Conservation (phyloP, 2,329 filamentous ascomycete species). For the Cercospora brassicicola region DNA sequence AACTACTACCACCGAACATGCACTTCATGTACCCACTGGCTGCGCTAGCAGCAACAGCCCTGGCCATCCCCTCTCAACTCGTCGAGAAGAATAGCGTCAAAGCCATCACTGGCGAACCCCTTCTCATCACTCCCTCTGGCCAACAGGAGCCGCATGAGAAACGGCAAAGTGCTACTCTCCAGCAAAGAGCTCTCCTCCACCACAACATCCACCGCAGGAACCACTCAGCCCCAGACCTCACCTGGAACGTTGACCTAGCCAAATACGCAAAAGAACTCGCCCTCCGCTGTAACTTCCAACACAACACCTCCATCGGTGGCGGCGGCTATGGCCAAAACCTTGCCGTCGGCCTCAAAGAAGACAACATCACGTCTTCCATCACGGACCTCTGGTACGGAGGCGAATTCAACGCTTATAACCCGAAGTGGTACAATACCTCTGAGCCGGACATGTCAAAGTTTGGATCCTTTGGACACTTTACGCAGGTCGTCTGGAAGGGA, state of each 20-base stretch:
- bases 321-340: conserved; percentile 89
- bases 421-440: conserved; percentile 36
- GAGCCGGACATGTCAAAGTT: conserved; percentile 63
- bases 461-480: conserved; percentile 69
- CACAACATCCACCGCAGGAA: conserved; percentile 24
- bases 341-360: conserved; percentile 60
- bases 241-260: conserved; percentile 65
- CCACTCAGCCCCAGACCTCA: conserved; percentile 48
- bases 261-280: conserved; percentile 64
- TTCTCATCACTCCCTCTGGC: conserved; percentile 8
- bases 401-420: conserved; percentile 62
- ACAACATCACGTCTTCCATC: conserved; percentile 64
- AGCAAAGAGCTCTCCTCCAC: conserved; percentile 1
- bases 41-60: conserved; percentile 1
- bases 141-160: conserved; percentile 4
- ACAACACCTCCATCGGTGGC: conserved; percentile 68
- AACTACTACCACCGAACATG: background rate
- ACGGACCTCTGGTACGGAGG: conserved; percentile 84
- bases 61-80: conserved; percentile 6
- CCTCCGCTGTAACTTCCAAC: conserved; percentile 66
- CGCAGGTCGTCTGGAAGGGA: conserved; percentile 68
- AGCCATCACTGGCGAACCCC: conserved; percentile 2
- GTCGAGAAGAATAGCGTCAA: conserved; percentile 7
- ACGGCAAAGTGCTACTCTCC: background rate
- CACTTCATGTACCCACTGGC: conserved; percentile 11